These are phyloP conservation scores for Diaporthe capsici DNA, from an alignment of 2,329 filamentous ascomycete genomes.

Conservation along the genomic window DNA sequence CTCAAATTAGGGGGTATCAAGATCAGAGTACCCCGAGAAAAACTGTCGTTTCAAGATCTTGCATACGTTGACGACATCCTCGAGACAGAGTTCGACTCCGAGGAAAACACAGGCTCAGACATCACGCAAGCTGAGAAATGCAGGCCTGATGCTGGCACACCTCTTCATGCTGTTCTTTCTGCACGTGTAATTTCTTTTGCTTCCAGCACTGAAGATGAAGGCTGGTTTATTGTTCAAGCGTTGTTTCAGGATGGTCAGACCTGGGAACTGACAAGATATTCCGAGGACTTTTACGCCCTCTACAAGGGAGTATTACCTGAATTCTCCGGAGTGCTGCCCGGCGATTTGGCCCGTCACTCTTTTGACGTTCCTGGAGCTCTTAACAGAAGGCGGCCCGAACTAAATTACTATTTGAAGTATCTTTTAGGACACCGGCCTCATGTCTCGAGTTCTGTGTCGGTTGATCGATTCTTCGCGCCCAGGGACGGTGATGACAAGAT, in stretches of 20 bases:
- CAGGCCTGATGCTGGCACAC: conserved; percentile 58
- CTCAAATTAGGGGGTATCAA: neutral
- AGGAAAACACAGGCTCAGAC: neutral
- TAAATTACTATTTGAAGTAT: conserved; percentile 96
- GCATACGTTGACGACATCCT: neutral
- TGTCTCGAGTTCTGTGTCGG: neutral
- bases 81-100: neutral
- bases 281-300: conserved; percentile 99
- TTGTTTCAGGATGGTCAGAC: conserved; percentile 89
- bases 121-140: neutral
- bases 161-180: conserved; percentile 80
- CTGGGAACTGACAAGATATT: conserved; percentile 94
- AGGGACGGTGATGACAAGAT: neutral
- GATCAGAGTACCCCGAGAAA: neutral
- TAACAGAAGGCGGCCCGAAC: conserved; percentile 91
- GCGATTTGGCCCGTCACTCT: conserved; percentile 98
- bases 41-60: neutral
- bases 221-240: conserved; percentile 97
- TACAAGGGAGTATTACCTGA: conserved; percentile 94
- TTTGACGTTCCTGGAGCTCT: conserved; percentile 97
- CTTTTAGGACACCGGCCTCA: conserved; percentile 78
- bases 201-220: conserved; percentile 91
- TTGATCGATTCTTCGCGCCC: neutral
- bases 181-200: conserved; percentile 93
- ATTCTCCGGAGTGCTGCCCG: conserved; percentile 89